These are phyloP conservation scores for Tetraselmis striata DNA, from an alignment of 139 green algal species.

Conservation along the genomic window DNA sequence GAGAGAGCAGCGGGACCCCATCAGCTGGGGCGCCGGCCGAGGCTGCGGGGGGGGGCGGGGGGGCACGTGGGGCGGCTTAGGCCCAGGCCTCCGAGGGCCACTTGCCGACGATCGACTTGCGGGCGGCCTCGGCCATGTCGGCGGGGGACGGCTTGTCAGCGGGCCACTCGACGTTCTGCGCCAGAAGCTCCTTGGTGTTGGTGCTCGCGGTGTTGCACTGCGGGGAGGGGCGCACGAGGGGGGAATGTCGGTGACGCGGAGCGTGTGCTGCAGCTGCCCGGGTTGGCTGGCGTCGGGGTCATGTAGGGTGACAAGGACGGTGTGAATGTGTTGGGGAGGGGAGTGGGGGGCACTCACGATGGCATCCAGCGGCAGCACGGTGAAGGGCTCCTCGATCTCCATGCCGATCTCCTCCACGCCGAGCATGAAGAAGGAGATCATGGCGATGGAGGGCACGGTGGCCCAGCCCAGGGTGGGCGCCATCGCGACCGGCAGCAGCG, in stretches of 20 bases:
- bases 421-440: slow-evolving; percentile 34
- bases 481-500: slow-evolving; percentile 20
- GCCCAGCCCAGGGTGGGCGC: slow-evolving; percentile 26
- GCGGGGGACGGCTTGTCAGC: neutral
- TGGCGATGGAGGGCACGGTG: slow-evolving; percentile 15
- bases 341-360: slow-evolving; percentile 14
- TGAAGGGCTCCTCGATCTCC: slow-evolving; percentile 43
- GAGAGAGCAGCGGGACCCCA: too few species aligned
- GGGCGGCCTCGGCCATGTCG: neutral
- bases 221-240: too few species aligned
- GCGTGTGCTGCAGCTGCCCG: too few species aligned
- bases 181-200: neutral
- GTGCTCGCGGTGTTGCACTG: neutral
- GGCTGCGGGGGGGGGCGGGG: too few species aligned
- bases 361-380: slow-evolving; percentile 34
- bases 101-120: too few species aligned
- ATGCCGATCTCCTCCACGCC: slow-evolving; percentile 41
- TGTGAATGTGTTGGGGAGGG: too few species aligned
- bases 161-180: neutral
- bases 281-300: too few species aligned
- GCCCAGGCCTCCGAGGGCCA: too few species aligned
- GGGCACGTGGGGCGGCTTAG: too few species aligned
- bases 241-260: too few species aligned
- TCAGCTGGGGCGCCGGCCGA: too few species aligned
- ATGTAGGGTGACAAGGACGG: too few species aligned